Base-by-base conservation (phyloP, 805 yeast species). In the Pichia gijzeniarum region DNA sequence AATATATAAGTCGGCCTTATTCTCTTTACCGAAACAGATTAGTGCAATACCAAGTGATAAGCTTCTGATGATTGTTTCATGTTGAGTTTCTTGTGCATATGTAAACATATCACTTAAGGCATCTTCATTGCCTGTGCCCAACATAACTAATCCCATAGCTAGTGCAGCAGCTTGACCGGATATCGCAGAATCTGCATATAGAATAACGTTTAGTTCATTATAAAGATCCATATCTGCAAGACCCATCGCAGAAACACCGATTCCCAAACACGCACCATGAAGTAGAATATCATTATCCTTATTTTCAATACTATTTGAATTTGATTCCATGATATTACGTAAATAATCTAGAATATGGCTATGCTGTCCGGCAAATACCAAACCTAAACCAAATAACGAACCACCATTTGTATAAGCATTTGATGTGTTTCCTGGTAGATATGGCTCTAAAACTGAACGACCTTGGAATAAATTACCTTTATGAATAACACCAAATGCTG, bases 171-270 rank as follows among this genome's bases (percentile, higher is more conserved):
- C 96, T 62, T 90, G 96, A 52, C 97, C 95, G 6, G 96, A 86
- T 35, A 87, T 76, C 3, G 97, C 98, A 28, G 93, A 83, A 61
- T 93, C 99, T 10, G 90, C 77, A 62, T 82, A 90, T 51, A 93
- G 69, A 4, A 91, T 87, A 40, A 81, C 86, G 59, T 83, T 85
- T 60, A 93, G 74, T 45, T 85, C 85, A 53, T 87, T 95, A 58
- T 85, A 89, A 37, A 88, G 74, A 38, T 76, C 73, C 49, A 72
- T 79, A 61, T 83, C 82, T 38, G 82, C 80, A 31, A 91, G 76
- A 1, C 91, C 96, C 97, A 93, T 89, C 28, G 95, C 97, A 6
- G 99, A 96, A 40, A 91, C 87, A 70, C 97, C 98, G 41, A 84
- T 73, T 59, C 99, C 99, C 42, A 93, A 76, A 53, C 93, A 84